phyloP scores from a whole-genome alignment of 2,329 filamentous ascomycete genomes.

The Coniochaeta sp. region DNA sequence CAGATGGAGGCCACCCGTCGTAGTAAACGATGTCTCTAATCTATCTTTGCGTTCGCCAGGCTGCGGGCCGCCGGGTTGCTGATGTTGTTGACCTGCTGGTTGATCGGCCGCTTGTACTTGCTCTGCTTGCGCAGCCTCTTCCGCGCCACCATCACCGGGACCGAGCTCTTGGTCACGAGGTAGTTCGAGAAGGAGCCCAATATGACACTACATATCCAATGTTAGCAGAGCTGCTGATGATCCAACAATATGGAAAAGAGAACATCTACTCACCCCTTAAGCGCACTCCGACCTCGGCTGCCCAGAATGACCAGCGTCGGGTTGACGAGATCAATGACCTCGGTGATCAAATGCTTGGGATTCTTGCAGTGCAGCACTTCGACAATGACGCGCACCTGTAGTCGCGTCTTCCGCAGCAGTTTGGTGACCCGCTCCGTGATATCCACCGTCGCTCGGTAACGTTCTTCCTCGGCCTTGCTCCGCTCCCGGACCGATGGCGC shows the following conservation, averaged over 20 bases:
- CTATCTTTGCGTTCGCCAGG: constrained; percentile 67
- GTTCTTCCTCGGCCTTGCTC: constrained; percentile 66
- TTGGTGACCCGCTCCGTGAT: constrained; percentile 82
- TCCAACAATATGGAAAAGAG: background rate
- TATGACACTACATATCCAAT: constrained; percentile 59
- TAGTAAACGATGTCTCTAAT: constrained; percentile 34
- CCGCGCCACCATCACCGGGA: constrained; percentile 95
- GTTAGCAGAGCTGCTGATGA: constrained; percentile 20
- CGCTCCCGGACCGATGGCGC: constrained; percentile 42
- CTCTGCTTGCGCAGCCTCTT: constrained; percentile 84
- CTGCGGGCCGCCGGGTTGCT: constrained; percentile 59
- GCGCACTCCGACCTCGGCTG: constrained; percentile 79
- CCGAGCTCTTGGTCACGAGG: constrained; percentile 90
- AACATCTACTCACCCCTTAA: constrained; percentile 83
- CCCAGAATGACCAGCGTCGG: constrained; percentile 92
- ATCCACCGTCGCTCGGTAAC: constrained; percentile 70
- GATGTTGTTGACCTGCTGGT: constrained; percentile 76
- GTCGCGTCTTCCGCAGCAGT: constrained; percentile 78
- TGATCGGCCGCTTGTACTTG: constrained; percentile 65
- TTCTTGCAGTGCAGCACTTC: constrained; percentile 99
- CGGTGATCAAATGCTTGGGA: constrained; percentile 89
- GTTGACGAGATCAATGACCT: constrained; percentile 89
- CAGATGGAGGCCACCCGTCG: background rate
- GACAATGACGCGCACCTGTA: constrained; percentile 89
- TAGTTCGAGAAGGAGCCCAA: constrained; percentile 97